A percentile compares a stretch with the other conserved stretches of the same genome.
phyloP scores from a whole-genome alignment of 352 stramenopile genomes.

The Pythium periplocum region DNA sequence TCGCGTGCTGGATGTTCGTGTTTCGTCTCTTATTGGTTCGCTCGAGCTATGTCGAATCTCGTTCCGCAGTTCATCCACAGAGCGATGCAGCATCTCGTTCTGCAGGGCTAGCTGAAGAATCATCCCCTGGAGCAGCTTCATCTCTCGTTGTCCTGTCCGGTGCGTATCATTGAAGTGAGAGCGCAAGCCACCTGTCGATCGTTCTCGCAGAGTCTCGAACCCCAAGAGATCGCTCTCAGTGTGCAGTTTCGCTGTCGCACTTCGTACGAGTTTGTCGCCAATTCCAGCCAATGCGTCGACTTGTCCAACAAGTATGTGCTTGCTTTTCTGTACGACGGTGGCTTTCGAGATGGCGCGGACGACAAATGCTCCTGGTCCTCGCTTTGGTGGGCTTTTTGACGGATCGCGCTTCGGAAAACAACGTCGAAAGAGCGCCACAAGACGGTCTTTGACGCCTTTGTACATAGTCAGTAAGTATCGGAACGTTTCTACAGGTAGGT shows the following conservation, averaged over 20 bases:
- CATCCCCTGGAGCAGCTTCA: slow-evolving; percentile 47
- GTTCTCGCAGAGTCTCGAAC: background rate
- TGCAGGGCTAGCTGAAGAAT: slow-evolving; percentile 50
- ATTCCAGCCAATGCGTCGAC: slow-evolving; percentile 16
- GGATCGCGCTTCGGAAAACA: background rate
- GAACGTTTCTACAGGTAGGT: slow-evolving; percentile 19
- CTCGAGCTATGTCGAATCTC: slow-evolving; percentile 20
- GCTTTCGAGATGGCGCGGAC: slow-evolving; percentile 21
- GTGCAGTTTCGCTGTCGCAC: slow-evolving; percentile 12
- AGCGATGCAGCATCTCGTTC: slow-evolving; percentile 43
- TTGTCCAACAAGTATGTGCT: slow-evolving; percentile 14
- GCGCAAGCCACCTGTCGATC: background rate
- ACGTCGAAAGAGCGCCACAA: background rate
- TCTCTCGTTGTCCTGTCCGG: slow-evolving; percentile 9
- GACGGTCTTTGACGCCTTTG: background rate
- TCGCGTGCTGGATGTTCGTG: background rate
- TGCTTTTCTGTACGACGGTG: slow-evolving; percentile 10
- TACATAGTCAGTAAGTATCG: slow-evolving; percentile 12
- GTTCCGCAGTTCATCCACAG: slow-evolving; percentile 34
- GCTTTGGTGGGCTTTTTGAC: background rate
- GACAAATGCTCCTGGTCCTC: slow-evolving; percentile 13
- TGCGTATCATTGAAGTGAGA: background rate
- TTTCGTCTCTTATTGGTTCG: background rate
- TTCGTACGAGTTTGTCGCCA: slow-evolving; percentile 18
- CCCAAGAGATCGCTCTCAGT: slow-evolving; percentile 2